These are phyloP conservation scores for Iris macrosiphon DNA, from an alignment of 106 monocot genomes.

Conservation along the genomic window DNA sequence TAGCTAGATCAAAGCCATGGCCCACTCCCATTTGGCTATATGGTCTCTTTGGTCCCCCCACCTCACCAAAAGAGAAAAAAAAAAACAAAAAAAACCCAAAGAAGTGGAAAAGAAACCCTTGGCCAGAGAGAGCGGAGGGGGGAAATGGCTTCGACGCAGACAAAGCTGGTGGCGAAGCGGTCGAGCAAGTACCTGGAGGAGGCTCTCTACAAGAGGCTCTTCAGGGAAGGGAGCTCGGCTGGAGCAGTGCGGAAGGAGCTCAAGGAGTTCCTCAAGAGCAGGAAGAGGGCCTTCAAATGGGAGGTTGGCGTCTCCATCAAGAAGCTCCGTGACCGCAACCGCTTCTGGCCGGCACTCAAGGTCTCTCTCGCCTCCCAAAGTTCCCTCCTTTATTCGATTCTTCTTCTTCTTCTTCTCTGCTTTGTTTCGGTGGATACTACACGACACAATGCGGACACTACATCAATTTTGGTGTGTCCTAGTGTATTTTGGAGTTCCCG, in stretches of 20 bases:
- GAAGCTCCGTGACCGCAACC: constrained; percentile 63
- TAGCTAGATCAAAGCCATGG: too few relatives aligned
- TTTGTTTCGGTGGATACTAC: too few relatives aligned
- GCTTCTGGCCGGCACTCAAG: constrained; percentile 81
- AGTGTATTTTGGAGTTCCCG: too few relatives aligned
- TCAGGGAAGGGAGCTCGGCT: constrained; percentile 57
- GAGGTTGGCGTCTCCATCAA: constrained; percentile 86
- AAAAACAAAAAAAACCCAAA: too few relatives aligned
- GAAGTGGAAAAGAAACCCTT: neutral
- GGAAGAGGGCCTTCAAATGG: constrained; percentile 92
- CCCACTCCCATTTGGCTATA: too few relatives aligned
- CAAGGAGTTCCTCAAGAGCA: constrained; percentile 71
- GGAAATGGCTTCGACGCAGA: constrained; percentile 24
- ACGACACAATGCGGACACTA: too few relatives aligned
- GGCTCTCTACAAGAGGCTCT: constrained; percentile 72
- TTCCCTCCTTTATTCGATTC: too few relatives aligned
- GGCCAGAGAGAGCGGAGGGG: neutral
- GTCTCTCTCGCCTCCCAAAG: constrained; percentile 21
- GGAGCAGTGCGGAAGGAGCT: constrained; percentile 53
- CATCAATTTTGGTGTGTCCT: too few relatives aligned
- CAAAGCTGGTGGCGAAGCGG: constrained; percentile 52
- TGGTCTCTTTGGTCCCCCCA: too few relatives aligned
- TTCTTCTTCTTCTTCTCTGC: too few relatives aligned
- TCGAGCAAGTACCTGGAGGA: constrained; percentile 92
- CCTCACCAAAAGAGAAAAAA: too few relatives aligned